phyloP scores from a whole-genome alignment of 2,329 filamentous ascomycete genomes.

The Pseudogymnoascus destructans region DNA sequence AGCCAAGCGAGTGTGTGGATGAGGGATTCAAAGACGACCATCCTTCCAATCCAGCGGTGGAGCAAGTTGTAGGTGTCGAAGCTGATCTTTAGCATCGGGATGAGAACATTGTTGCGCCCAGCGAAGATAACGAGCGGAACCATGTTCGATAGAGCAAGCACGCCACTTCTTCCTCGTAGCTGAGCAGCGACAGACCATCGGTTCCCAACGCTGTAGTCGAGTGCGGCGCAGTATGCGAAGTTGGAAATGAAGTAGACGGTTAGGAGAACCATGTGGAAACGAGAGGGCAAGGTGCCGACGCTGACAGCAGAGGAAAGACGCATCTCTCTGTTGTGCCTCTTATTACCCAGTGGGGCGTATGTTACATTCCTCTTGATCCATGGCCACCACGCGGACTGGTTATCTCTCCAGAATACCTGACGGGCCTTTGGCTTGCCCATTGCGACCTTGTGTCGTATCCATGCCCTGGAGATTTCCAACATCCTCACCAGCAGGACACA shows the following conservation, averaged over 20 bases:
- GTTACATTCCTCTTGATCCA: slow-evolving; percentile 47
- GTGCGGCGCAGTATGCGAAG: slow-evolving; percentile 45
- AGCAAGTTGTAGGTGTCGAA: slow-evolving; percentile 95
- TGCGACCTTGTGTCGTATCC: slow-evolving; percentile 45
- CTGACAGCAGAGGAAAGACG: slow-evolving; percentile 46
- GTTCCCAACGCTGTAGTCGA: slow-evolving; percentile 47
- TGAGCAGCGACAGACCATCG: slow-evolving; percentile 59
- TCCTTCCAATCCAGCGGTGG: slow-evolving; percentile 70
- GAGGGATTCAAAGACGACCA: slow-evolving; percentile 55
- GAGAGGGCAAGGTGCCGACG: slow-evolving; percentile 50
- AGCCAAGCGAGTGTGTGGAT: slow-evolving; percentile 63
- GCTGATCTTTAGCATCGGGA: slow-evolving; percentile 66
- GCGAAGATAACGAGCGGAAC: slow-evolving; percentile 81
- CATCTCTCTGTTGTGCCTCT: slow-evolving; percentile 56
- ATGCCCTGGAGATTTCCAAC: slow-evolving; percentile 39
- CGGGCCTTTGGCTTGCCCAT: slow-evolving; percentile 40
- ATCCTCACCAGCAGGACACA: slow-evolving; percentile 41
- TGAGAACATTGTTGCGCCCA: slow-evolving; percentile 85
- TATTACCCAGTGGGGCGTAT: slow-evolving; percentile 50
- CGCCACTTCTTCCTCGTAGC: slow-evolving; percentile 73
- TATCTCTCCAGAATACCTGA: slow-evolving; percentile 46
- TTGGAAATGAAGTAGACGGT: slow-evolving; percentile 46
- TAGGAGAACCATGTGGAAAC: slow-evolving; percentile 47
- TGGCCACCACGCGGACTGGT: slow-evolving; percentile 48
- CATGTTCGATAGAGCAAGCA: slow-evolving; percentile 78